Percentiles rank a stretch among this genome's conserved stretches.
These are phyloP conservation scores for Solioccasus polychromus DNA, from an alignment of 768 basidiomycete genomes.

Conservation along the genomic window DNA sequence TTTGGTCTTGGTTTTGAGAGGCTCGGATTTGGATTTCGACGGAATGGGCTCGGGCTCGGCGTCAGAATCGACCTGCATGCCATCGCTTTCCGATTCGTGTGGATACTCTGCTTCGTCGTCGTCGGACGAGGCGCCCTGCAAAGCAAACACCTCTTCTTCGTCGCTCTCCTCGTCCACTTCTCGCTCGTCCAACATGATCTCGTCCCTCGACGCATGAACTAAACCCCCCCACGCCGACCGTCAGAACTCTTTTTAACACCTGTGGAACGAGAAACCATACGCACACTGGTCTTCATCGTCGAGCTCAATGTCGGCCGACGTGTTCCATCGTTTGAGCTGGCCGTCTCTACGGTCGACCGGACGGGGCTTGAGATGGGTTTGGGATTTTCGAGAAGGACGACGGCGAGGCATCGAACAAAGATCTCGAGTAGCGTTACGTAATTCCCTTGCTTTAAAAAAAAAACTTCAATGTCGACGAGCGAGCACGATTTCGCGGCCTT, in stretches of 20 bases:
- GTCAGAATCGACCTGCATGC: slow-evolving; percentile 21
- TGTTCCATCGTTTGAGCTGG: slow-evolving; percentile 66
- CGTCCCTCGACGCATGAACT: slow-evolving; percentile 77
- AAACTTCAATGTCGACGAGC: no score
- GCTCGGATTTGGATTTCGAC: slow-evolving; percentile 14
- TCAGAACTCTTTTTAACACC: no score
- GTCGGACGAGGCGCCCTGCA: slow-evolving; percentile 50
- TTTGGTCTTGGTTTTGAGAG: slow-evolving; percentile 12
- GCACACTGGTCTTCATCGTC: slow-evolving; percentile 80
- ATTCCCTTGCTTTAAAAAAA: no score
- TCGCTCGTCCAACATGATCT: slow-evolving; percentile 67
- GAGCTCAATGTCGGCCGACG: slow-evolving; percentile 60
- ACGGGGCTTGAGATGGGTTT: slow-evolving; percentile 39
- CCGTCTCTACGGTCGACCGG: slow-evolving; percentile 49
- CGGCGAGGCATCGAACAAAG: slow-evolving; percentile 45
- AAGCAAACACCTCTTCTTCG: slow-evolving; percentile 79
- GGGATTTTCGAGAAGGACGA: slow-evolving; percentile 34
- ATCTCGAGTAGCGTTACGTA: no score
- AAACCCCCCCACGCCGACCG: no score
- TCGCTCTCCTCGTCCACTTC: slow-evolving; percentile 48
- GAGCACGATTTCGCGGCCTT: background rate
- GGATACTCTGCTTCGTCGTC: slow-evolving; percentile 42
- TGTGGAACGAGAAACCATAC: slow-evolving; percentile 21
- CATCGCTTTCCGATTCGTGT: slow-evolving; percentile 15
- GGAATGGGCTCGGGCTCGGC: background rate